Evolutionary conservation across 2,329 filamentous ascomycete species (phyloP).

Genomic region (Xylaria sp.): DNA sequence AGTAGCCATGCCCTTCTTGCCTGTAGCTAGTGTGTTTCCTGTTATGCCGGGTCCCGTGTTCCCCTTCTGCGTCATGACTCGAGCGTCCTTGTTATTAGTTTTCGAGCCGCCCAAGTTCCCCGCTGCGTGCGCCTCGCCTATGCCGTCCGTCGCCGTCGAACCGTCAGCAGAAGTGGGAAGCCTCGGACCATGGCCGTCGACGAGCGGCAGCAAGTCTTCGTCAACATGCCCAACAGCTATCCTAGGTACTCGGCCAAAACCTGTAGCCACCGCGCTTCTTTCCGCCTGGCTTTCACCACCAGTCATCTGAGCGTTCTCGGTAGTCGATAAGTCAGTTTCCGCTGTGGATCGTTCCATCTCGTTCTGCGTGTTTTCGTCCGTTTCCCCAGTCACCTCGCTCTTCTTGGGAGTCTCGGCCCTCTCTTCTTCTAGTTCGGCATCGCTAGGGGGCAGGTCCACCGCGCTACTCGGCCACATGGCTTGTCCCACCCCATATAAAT

Average conservation of each 20-base stretch:
- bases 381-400: constrained; percentile 14
- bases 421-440: constrained; percentile 22
- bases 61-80: constrained; percentile 7
- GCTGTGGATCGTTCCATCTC: constrained; percentile 30
- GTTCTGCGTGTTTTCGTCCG: constrained; percentile 22
- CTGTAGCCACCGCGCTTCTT: constrained; percentile 12
- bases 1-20: constrained; percentile 1
- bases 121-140: constrained; percentile 4
- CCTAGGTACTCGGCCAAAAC: constrained; percentile 13
- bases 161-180: constrained; percentile 10
- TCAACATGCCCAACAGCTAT: constrained; percentile 15
- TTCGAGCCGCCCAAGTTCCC: constrained; percentile 7
- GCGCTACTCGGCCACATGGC: constrained; percentile 27
- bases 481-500: constrained; percentile 35
- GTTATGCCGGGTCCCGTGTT: constrained; percentile 2
- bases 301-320: constrained; percentile 25
- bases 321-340: constrained; percentile 17
- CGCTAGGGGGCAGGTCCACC: constrained; percentile 19
- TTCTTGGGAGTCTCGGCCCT: constrained; percentile 27
- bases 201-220: constrained; percentile 8
- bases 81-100: neutral
- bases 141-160: constrained; percentile 5
- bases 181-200: constrained; percentile 14
- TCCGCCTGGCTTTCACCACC: constrained; percentile 28
- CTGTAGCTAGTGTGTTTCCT: neutral